phyloP scores from a whole-genome alignment of 1,284 basidiomycete species.

The Flammula alnicola region DNA sequence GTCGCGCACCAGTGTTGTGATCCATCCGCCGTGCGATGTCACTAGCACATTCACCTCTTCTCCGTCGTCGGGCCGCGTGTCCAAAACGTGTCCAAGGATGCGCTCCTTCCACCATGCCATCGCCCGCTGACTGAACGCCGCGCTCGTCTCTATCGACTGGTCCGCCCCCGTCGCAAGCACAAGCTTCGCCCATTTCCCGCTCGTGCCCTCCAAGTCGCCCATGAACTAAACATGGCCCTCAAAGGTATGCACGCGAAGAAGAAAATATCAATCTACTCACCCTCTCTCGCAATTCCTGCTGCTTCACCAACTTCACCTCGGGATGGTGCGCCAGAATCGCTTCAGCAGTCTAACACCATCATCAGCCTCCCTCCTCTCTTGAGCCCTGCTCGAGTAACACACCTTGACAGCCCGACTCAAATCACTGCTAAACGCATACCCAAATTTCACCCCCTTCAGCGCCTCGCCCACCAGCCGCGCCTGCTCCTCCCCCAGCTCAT shows the following conservation, averaged over 20 bases:
- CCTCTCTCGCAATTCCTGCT: slow-evolving; percentile 62
- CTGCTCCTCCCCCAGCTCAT: slow-evolving; percentile 60
- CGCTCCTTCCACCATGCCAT: slow-evolving; percentile 62
- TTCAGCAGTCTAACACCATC: slow-evolving; percentile 60
- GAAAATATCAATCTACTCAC: slow-evolving; percentile 42
- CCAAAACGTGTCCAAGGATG: slow-evolving; percentile 42
- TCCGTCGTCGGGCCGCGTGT: slow-evolving; percentile 12
- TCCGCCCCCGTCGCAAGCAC: slow-evolving; percentile 19
- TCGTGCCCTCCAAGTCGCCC: slow-evolving; percentile 64
- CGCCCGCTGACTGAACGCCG: slow-evolving; percentile 51
- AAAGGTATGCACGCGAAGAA: not conserved
- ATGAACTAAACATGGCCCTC: slow-evolving; percentile 36
- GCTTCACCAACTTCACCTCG: slow-evolving; percentile 44
- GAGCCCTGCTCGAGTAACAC: slow-evolving; percentile 25
- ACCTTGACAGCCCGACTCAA: slow-evolving; percentile 64
- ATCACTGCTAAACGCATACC: slow-evolving; percentile 67
- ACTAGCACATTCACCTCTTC: slow-evolving; percentile 53
- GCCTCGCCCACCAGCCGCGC: slow-evolving; percentile 56
- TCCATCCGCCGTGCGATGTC: slow-evolving; percentile 70
- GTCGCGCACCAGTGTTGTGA: slow-evolving; percentile 52
- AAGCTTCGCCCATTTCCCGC: slow-evolving; percentile 18
- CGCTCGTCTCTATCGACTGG: slow-evolving; percentile 41
- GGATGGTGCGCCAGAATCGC: slow-evolving; percentile 60
- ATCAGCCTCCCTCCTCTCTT: not conserved
- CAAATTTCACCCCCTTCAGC: slow-evolving; percentile 55